Conservation (phyloP, 805 yeast species). For the Monosporozyma unispora region DNA sequence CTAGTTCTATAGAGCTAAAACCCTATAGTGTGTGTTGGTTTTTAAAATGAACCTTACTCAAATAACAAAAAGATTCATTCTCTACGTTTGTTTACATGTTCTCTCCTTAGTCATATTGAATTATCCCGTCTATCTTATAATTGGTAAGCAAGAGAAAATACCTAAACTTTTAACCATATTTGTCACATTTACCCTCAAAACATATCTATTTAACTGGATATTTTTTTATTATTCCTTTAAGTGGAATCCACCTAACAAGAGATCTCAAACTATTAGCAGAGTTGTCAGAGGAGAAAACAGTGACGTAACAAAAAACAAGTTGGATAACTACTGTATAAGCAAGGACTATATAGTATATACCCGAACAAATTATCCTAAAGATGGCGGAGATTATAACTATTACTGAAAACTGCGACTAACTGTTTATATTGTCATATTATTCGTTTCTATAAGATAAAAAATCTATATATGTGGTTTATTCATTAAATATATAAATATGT, state of each 20-base stretch:
- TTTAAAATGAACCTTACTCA: background rate
- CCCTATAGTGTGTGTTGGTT: background rate
- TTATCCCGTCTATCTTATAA: background rate
- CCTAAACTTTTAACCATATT: background rate
- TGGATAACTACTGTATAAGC: too few species aligned
- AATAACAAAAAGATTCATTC: background rate
- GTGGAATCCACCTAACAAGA: background rate
- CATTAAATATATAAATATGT: background rate
- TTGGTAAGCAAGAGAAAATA: background rate
- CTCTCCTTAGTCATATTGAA: background rate
- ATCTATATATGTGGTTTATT: background rate
- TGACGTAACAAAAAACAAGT: background rate
- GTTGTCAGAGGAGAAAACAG: background rate
- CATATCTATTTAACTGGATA: background rate
- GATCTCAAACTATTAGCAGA: background rate
- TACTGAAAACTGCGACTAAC: background rate
- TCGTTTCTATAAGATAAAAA: background rate
- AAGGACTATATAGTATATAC: too few species aligned
- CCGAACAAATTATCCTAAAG: background rate
- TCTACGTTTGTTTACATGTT: background rate
- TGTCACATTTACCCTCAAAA: background rate
- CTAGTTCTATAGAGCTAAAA: too few species aligned
- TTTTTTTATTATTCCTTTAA: background rate
- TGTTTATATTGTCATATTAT: background rate
- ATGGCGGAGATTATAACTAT: background rate